Base-by-base conservation (phyloP, 768 basidiomycete genomes). In the Lyophyllum shimeji region DNA sequence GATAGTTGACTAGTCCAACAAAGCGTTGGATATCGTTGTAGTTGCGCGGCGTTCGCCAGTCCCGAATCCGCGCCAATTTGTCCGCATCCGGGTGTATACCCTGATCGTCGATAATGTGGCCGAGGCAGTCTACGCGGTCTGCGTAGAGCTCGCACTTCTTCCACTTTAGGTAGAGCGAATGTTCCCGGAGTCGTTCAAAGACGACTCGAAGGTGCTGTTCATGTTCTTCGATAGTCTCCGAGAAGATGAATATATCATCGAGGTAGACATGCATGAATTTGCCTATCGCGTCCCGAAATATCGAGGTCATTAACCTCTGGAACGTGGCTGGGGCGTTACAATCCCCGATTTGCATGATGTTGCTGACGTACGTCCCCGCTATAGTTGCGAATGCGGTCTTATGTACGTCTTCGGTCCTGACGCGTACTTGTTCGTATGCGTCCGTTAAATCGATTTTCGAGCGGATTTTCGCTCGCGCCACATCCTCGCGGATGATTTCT, bases 221-320 rank as follows among this genome's bases (percentile, higher is more conserved):
- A 17, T 37, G 34, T 13, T 37, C 34, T 17, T 45, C 29, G 13
- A 42, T 42, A 13, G 34, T 12, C 7, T 42, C 40, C 20, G n/a
- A 42, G 17, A 34, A 49, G 7, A 49, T 31, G 27, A 49, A 49
- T 23, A 49, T 49, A 20, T 43, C 53, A 49, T 48, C 53, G 24
- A 55, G 25, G n/a, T 55, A 55, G 6, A 42, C 53, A 31, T 56
- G 49, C 31, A 33, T 39, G 23, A 51, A 56, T 25, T 23, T 15
- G 2, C 50, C 50, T 46, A 56, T 56, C 1, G 34, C 31, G 17
- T 56, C 49, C 15, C 34, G 34, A 37, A 37, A 43, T n/a, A 55
- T 49, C 2, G 21, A 43, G 25, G 25, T 55, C 54, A 55, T 55
- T 18, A 53, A 34, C 45, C 52, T 40, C 25, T 55, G 46, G 15